A percentile compares a stretch with the other conserved stretches of the same genome.
These are phyloP conservation scores for Trichoderma atroviride DNA, from an alignment of 2,329 filamentous ascomycete species.

Conservation along the genomic window DNA sequence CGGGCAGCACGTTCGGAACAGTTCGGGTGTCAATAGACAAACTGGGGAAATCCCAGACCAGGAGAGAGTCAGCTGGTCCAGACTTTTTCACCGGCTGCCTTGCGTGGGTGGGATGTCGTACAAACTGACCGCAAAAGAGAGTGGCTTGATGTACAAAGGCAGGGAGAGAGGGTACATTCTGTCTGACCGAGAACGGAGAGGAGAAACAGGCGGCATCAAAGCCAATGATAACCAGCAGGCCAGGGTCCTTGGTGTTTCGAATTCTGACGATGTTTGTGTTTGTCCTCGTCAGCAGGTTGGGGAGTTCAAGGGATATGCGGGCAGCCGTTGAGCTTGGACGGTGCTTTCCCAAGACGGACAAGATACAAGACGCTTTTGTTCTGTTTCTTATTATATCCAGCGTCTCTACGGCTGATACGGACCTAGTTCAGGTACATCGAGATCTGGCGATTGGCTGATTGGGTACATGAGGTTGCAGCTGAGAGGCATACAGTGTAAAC, in stretches of 20 bases:
- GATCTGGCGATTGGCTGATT: neutral
- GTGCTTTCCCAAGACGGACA: neutral
- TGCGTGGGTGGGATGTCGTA: neutral
- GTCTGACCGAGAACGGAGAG: neutral
- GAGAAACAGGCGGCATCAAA: neutral
- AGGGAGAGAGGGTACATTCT: conserved; percentile 1
- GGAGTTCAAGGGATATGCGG: neutral
- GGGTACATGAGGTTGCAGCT: neutral
- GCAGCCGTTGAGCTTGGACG: neutral
- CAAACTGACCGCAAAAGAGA: neutral
- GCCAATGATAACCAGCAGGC: neutral
- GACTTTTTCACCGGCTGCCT: neutral
- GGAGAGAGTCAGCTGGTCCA: neutral
- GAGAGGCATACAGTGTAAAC: neutral
- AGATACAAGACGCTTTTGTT: neutral
- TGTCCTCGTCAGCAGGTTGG: neutral
- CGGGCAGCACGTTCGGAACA: neutral
- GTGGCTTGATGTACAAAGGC: neutral
- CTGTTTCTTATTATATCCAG: neutral
- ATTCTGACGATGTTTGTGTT: neutral
- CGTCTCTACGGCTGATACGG: neutral
- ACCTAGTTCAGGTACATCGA: neutral
- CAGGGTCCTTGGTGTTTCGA: neutral
- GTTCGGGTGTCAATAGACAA: neutral
- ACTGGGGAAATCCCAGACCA: neutral